A percentile compares a stretch with the other conserved stretches of the same genome.
phyloP scores from a whole-genome alignment of 169 alveolate genomes.

The Cryptosporidium viatorum region DNA sequence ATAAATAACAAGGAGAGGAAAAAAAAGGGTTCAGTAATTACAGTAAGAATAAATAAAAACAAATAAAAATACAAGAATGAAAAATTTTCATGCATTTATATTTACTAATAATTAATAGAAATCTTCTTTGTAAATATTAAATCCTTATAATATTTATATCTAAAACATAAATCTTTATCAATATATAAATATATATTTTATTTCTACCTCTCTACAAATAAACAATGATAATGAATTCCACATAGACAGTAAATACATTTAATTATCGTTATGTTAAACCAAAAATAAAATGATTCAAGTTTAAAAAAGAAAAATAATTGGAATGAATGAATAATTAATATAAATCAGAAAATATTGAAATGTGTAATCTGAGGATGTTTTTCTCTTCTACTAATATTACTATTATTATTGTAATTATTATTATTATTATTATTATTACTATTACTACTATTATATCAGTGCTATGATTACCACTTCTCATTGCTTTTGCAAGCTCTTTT shows the following conservation, averaged over 20 bases:
- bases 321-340: background rate
- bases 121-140: background rate
- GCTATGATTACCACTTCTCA: background rate
- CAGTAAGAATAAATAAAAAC: background rate
- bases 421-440: too few relatives aligned
- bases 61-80: too few relatives aligned
- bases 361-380: background rate
- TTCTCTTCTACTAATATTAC: background rate
- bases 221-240: too few relatives aligned
- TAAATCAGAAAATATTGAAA: background rate
- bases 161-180: too few relatives aligned
- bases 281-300: too few relatives aligned
- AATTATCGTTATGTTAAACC: background rate
- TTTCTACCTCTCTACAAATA: background rate
- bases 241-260: too few relatives aligned
- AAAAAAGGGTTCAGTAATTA: background rate
- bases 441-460: too few relatives aligned
- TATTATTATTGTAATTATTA: too few relatives aligned
- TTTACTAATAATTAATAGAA: background rate
- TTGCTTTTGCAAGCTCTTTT: slow-evolving; percentile 31
- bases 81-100: background rate
- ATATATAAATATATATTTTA: too few relatives aligned
- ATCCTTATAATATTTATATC: background rate
- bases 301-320: background rate
- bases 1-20: background rate